Conservation (phyloP, 495 filamentous ascomycete species). For the Penicillium odoratum region DNA sequence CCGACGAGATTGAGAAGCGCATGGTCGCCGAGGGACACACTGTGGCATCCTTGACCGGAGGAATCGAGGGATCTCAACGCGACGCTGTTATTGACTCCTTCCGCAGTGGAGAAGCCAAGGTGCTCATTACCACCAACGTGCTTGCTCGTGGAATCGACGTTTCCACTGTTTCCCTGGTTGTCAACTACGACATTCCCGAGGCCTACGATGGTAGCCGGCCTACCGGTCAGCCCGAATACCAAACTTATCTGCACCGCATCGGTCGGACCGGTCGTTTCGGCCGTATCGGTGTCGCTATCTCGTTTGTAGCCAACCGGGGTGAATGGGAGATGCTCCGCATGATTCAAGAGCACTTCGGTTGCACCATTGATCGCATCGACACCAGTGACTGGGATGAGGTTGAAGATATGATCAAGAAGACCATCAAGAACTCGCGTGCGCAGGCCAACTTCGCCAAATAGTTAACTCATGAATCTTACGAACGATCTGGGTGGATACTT, state of each 20-base stretch:
- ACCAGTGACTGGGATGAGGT: constrained; percentile 82
- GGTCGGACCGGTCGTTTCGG: constrained; percentile 97
- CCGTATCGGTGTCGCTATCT: constrained; percentile 92
- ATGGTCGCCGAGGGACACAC: constrained; percentile 89
- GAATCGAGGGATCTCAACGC: constrained; percentile 76
- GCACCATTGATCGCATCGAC: constrained; percentile 57
- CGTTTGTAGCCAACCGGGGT: constrained; percentile 77
- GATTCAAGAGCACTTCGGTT: constrained; percentile 72
- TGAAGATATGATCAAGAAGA: constrained; percentile 75
- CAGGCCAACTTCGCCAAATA: constrained; percentile 51
- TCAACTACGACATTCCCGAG: constrained; percentile 84
- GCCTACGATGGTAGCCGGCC: constrained; percentile 20
- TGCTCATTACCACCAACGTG: constrained; percentile 98
- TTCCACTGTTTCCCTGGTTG: constrained; percentile 91
- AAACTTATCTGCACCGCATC: constrained; percentile 98
- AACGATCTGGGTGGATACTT: not conserved
- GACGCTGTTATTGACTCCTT: constrained; percentile 87
- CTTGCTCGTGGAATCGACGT: constrained; percentile 97
- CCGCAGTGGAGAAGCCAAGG: constrained; percentile 82
- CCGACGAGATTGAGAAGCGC: constrained; percentile 74
- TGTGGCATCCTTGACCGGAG: constrained; percentile 84
- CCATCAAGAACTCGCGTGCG: constrained; percentile 79
- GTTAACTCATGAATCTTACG: not conserved
- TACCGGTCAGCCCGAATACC: constrained; percentile 63
- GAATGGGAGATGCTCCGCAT: constrained; percentile 72